Evolutionary conservation across 2,329 filamentous ascomycete genomes (phyloP).

Genomic region (Penicillium sp.): DNA sequence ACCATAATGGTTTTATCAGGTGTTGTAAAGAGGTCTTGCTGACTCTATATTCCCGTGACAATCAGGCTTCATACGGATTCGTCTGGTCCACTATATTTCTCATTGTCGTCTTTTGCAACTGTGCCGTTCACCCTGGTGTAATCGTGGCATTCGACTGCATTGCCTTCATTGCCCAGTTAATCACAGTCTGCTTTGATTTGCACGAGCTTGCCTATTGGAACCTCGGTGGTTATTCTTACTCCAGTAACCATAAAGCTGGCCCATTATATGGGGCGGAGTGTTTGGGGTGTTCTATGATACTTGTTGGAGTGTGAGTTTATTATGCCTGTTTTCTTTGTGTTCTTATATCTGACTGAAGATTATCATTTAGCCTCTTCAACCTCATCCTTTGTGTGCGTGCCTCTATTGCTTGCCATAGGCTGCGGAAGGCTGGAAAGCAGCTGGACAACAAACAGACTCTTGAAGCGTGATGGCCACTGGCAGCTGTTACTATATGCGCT

Average conservation of each 20-base stretch:
- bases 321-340: background rate
- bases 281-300: constrained; percentile 13
- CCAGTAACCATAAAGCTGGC: background rate
- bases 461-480: background rate
- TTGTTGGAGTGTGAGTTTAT: constrained; percentile 14
- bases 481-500: background rate
- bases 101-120: constrained; percentile 18
- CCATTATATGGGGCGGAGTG: constrained; percentile 12
- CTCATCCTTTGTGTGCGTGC: constrained; percentile 11
- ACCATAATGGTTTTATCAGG: accelerated
- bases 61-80: constrained; percentile 13
- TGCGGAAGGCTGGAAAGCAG: constrained; percentile 8
- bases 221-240: constrained; percentile 10
- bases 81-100: constrained; percentile 18
- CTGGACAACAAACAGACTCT: background rate
- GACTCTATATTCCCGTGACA: background rate
- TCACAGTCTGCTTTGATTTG: constrained; percentile 10
- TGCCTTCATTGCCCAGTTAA: constrained; percentile 11
- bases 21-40: background rate
- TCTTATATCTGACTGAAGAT: background rate
- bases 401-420: constrained; percentile 11
- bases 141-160: constrained; percentile 14
- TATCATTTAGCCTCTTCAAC: constrained; percentile 7
- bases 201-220: constrained; percentile 11
- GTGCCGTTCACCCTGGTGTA: constrained; percentile 13